Evolutionary conservation across 2,329 filamentous ascomycete species (phyloP).

Genomic region (Aspergillus sp.): DNA sequence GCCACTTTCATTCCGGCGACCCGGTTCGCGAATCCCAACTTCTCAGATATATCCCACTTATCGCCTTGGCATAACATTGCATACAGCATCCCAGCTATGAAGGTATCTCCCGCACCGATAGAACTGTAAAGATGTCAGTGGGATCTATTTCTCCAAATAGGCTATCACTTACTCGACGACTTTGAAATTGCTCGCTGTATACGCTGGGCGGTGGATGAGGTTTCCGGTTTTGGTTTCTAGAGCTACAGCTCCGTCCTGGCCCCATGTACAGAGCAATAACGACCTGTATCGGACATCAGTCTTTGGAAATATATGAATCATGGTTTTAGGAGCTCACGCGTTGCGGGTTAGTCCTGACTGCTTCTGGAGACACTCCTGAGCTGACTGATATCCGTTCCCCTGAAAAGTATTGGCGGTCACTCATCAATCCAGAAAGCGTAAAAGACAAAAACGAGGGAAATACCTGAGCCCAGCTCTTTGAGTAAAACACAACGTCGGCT

Average conservation of each 20-base stretch:
- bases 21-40: conserved; percentile 61
- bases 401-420: conserved; percentile 6
- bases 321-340: conserved; percentile 42
- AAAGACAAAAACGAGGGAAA: conserved; percentile 1
- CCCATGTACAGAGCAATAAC: conserved; percentile 60
- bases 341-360: conserved; percentile 41
- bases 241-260: conserved; percentile 52
- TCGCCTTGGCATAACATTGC: conserved; percentile 51
- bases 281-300: conserved; percentile 33
- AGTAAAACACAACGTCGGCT: conserved; percentile 73
- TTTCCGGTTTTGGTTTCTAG: conserved; percentile 37
- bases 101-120: conserved; percentile 73
- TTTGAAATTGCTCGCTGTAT: conserved; percentile 34
- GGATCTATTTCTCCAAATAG: background rate
- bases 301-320: background rate
- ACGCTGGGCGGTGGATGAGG: conserved; percentile 46
- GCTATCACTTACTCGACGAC: conserved; percentile 59
- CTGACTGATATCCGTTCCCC: conserved; percentile 43
- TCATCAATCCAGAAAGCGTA: background rate
- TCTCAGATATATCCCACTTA: conserved; percentile 51
- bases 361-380: conserved; percentile 52
- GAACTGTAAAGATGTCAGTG: conserved; percentile 49
- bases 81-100: conserved; percentile 70
- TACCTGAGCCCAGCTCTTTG: conserved; percentile 68
- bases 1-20: conserved; percentile 68